These are phyloP conservation scores for Iberis pinnata DNA, from an alignment of 345 rosid genomes.

Conservation along the genomic window DNA sequence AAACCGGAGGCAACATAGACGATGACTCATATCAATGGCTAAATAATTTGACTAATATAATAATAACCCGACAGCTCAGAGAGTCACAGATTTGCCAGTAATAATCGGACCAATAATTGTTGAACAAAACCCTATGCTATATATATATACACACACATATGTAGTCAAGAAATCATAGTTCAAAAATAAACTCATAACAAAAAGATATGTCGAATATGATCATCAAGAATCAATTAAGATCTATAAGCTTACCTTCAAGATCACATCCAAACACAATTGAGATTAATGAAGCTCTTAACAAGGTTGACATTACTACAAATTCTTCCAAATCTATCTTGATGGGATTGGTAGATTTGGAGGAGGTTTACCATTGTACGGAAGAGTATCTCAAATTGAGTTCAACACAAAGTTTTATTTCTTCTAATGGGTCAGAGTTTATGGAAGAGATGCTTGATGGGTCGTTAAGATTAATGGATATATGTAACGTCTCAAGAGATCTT, in stretches of 20 bases:
- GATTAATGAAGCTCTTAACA: slow-evolving; percentile 46
- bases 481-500: slow-evolving; percentile 47
- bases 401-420: slow-evolving; percentile 43
- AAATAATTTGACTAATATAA: slow-evolving; percentile 29
- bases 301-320: slow-evolving; percentile 33
- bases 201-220: slow-evolving; percentile 30
- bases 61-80: slow-evolving; percentile 33
- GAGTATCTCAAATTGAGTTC: slow-evolving; percentile 55
- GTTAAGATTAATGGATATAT: slow-evolving; percentile 49
- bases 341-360: slow-evolving; percentile 40
- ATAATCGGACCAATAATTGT: slow-evolving; percentile 31
- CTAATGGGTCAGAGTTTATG: slow-evolving; percentile 29
- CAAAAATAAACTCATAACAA: background rate
- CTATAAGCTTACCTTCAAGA: slow-evolving; percentile 68
- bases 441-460: slow-evolving; percentile 57
- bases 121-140: slow-evolving; percentile 21
- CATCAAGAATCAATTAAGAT: slow-evolving; percentile 38
- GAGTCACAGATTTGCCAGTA: slow-evolving; percentile 13
- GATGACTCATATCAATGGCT: slow-evolving; percentile 36
- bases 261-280: slow-evolving; percentile 51
- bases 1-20: slow-evolving; percentile 32
- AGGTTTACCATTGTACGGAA: slow-evolving; percentile 37
- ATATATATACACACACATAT: slow-evolving; percentile 17
- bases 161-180: slow-evolving; percentile 1
- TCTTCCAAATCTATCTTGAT: slow-evolving; percentile 34